Percentiles rank a stretch among this genome's conserved stretches.
These are phyloP conservation scores for Blastobotrys persicus DNA, from an alignment of 1,139 yeast genomes.

Conservation along the genomic window DNA sequence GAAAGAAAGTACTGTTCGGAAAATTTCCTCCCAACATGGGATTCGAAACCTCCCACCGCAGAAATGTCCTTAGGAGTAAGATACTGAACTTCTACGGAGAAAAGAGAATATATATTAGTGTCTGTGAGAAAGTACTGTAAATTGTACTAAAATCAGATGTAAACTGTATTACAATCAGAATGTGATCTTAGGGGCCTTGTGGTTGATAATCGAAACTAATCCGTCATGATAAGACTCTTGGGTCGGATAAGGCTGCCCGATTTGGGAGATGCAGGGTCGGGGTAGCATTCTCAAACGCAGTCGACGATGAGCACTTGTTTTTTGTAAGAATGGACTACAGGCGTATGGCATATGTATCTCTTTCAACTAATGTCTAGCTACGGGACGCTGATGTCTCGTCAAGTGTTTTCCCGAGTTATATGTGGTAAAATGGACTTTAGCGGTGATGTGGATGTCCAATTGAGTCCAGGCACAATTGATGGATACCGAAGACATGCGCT, in stretches of 20 bases:
- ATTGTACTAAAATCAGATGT: too few species aligned
- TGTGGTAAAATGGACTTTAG: constrained; percentile 24
- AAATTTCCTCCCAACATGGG: background rate
- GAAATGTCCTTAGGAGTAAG: background rate
- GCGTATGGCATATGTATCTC: background rate
- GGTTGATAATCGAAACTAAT: too few species aligned
- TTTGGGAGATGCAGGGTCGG: too few species aligned
- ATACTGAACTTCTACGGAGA: too few species aligned
- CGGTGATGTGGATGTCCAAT: constrained; percentile 16
- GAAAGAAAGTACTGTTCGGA: background rate
- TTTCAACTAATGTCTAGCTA: constrained; percentile 23
- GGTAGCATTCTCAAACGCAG: too few species aligned
- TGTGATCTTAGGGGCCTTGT: too few species aligned
- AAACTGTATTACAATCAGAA: too few species aligned
- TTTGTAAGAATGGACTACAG: constrained; percentile 16
- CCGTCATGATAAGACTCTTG: too few species aligned
- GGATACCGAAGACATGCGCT: constrained; percentile 29
- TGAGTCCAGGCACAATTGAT: constrained; percentile 28
- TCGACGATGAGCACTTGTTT: constrained; percentile 15
- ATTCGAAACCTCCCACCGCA: background rate
- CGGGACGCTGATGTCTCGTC: constrained; percentile 38
- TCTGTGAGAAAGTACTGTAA: background rate
- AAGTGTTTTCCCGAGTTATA: constrained; percentile 35
- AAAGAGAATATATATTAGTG: too few species aligned
- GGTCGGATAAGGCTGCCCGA: too few species aligned